Evolutionary conservation across 2,329 filamentous ascomycete genomes (phyloP), one percentile per base, ranked within the genome.

Genomic region (Colletotrichum theobromicola): DNA sequence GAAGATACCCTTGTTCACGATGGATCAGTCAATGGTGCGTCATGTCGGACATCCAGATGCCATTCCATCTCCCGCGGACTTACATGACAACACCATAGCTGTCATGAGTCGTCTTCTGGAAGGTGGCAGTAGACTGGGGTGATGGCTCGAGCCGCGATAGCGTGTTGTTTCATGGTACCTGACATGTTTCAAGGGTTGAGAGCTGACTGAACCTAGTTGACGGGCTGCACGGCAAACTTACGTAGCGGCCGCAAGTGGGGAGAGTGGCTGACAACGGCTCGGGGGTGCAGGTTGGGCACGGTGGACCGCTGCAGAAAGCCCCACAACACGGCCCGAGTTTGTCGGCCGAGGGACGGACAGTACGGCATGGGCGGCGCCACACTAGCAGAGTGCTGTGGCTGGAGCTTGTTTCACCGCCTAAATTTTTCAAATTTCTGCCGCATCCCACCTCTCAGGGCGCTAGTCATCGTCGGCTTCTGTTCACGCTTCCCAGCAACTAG

Each of bases 391-490:
- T 30, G 13, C 9, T 28, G 63, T 75, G 72, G 69, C 72, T 75
- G 63, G 34, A 73, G 63, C 28, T 63, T 42, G 24, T 34, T 16
- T 53, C 57, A 77, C 76, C 76, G 76, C 76, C 76, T 57, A 77
- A 77, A 76, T 65, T 76, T 77, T 77, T 67, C 64, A 76, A 64
- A 68, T 67, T 76, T 75, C 75, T 76, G 75, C 75, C 75, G 72
- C 42, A 75, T 76, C 72, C 73, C 74, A 69, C 77, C 67, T 66
- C 24, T 24, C 62, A 63, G 16, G 21, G 34, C 58, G 57, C 57
- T 21, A 26, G 67, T 35, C 46, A 55, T 71, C 55, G 53, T 71
- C 30, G 16, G 46, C 35, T 10, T 34, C 42, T 34, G n/a, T 55
- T 70, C 37, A 30, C 26, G 70, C 60, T 50, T 62, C 53, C 24